A percentile compares a stretch with the other conserved stretches of the same genome.
Evolutionary conservation across 2,329 filamentous ascomycete genomes (phyloP).

Genomic region (Rhinocladiella similis): DNA sequence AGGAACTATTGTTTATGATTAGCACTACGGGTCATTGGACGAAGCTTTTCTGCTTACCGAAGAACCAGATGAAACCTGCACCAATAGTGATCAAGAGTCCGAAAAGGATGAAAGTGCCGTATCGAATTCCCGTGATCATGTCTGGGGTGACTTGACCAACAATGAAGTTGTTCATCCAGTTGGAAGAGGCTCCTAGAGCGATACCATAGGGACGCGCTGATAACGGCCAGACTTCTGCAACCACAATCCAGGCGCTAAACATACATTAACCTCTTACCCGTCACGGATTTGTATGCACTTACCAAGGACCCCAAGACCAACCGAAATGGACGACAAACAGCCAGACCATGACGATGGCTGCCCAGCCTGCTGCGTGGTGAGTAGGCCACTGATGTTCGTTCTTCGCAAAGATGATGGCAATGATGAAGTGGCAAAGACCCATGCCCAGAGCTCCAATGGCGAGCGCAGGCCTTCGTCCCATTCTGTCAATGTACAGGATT

Average conservation of each 20-base stretch:
- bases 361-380: slow-evolving; percentile 68
- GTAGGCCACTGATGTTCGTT: slow-evolving; percentile 60
- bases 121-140: slow-evolving; percentile 64
- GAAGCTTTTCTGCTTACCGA: slow-evolving; percentile 15
- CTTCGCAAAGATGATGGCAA: slow-evolving; percentile 67
- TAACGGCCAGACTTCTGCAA: slow-evolving; percentile 73
- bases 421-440: slow-evolving; percentile 69
- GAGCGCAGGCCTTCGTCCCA: slow-evolving; percentile 43
- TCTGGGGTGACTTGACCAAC: slow-evolving; percentile 47
- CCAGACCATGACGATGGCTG: slow-evolving; percentile 60
- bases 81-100: slow-evolving; percentile 57
- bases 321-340: slow-evolving; percentile 74
- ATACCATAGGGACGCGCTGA: slow-evolving; percentile 70
- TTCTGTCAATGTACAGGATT: slow-evolving; percentile 42
- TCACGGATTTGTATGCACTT: slow-evolving; percentile 1
- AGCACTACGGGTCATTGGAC: not conserved
- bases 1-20: slow-evolving; percentile 29
- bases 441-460: slow-evolving; percentile 64
- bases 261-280: not conserved
- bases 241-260: slow-evolving; percentile 66
- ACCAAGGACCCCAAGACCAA: slow-evolving; percentile 61
- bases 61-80: slow-evolving; percentile 30
- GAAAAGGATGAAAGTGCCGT: slow-evolving; percentile 73
- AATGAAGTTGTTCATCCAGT: slow-evolving; percentile 45
- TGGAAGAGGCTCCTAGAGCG: slow-evolving; percentile 64